Evolutionary conservation across 1,139 yeast genomes (phyloP).

Genomic region (Kodamaea sp.): DNA sequence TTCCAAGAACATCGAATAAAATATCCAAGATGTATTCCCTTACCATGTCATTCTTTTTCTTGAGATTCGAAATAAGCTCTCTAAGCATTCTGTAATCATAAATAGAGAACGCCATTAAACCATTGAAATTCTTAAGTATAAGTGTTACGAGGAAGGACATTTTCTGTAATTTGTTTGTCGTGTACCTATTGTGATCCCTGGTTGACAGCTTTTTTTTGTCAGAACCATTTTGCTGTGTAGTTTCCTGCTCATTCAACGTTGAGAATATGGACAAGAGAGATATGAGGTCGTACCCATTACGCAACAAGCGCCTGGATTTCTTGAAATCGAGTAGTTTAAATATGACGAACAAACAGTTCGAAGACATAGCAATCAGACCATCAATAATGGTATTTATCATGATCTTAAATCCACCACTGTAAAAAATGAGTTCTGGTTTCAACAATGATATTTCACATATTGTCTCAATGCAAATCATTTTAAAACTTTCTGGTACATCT

Average conservation of each 20-base stretch:
- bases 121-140: conserved; percentile 74
- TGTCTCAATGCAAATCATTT: conserved; percentile 63
- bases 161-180: conserved; percentile 50
- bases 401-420: conserved; percentile 65
- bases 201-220: conserved; percentile 3
- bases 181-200: conserved; percentile 5
- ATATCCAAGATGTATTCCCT: conserved; percentile 71
- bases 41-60: conserved; percentile 54
- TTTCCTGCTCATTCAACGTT: conserved; percentile 1
- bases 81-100: conserved; percentile 58
- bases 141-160: conserved; percentile 62
- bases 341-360: conserved; percentile 56
- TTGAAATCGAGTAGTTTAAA: conserved; percentile 63
- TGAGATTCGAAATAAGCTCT: conserved; percentile 63
- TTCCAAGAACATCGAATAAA: conserved; percentile 64
- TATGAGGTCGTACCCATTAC: conserved; percentile 66
- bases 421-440: conserved; percentile 60
- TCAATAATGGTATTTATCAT: conserved; percentile 62
- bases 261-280: conserved; percentile 62
- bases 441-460: conserved; percentile 66
- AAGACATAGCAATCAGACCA: conserved; percentile 60
- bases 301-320: conserved; percentile 53
- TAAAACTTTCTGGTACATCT: conserved; percentile 28
- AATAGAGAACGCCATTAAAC: conserved; percentile 66
- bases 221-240: background rate